A percentile compares a stretch with the other conserved stretches of the same genome.
Evolutionary conservation across 2,329 filamentous ascomycete genomes (phyloP).

Genomic region (Zymoseptoria ardabiliae): DNA sequence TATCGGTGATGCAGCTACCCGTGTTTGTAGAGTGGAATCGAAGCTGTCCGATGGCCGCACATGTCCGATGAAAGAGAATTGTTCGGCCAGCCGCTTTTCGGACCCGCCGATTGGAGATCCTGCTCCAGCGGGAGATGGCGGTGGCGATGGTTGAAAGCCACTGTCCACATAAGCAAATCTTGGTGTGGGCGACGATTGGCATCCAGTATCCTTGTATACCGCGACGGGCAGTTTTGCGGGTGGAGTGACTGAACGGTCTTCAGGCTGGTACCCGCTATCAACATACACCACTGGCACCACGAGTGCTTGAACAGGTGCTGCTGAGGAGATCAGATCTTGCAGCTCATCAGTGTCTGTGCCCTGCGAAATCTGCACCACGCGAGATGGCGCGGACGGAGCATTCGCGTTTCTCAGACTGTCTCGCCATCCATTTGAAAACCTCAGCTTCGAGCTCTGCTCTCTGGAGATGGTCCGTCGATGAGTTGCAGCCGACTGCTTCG

Average conservation of each 20-base stretch:
- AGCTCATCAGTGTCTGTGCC: conserved; percentile 7
- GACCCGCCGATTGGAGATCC: background rate
- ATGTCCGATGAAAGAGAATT: background rate
- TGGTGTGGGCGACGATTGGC: conserved; percentile 12
- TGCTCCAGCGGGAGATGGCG: conserved; percentile 59
- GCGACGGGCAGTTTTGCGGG: conserved; percentile 3
- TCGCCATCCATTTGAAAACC: background rate
- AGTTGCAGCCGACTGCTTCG: conserved; percentile 29
- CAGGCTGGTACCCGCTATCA: background rate
- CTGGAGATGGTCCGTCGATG: conserved; percentile 7
- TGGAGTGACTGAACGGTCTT: conserved; percentile 18
- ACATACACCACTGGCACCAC: background rate
- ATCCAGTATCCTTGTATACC: background rate
- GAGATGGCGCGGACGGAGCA: background rate
- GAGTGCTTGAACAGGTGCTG: background rate
- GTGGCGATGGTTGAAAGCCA: conserved; percentile 78
- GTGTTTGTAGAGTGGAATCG: conserved; percentile 1
- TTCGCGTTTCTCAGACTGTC: background rate
- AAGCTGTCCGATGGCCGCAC: background rate
- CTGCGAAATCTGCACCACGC: background rate
- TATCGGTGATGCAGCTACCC: conserved; percentile 36
- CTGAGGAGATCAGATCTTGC: background rate
- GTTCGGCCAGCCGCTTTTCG: conserved; percentile 5
- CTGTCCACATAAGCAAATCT: conserved; percentile 58
- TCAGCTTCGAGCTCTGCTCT: conserved; percentile 6